Percentiles rank a stretch among this genome's conserved stretches.
Conservation (phyloP, 2,329 filamentous ascomycete species). For the Arthrinium phaeospermum region DNA sequence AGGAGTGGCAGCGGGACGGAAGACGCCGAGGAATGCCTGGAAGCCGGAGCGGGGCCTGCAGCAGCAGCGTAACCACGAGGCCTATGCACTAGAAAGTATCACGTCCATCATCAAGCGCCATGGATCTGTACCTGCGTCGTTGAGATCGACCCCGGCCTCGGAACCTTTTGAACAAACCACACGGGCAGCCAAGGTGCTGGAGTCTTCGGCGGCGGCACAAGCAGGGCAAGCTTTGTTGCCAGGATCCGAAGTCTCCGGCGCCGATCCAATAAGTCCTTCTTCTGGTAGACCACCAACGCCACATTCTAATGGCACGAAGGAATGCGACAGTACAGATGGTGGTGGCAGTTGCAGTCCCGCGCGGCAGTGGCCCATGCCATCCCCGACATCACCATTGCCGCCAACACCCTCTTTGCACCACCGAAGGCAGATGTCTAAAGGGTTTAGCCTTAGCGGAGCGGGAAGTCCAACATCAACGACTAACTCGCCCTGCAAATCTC, state of each 20-base stretch:
- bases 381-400: neutral
- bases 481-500: neutral
- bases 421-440: slow-evolving; percentile 16
- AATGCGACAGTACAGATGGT: neutral
- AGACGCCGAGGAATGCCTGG: neutral
- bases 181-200: neutral
- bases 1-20: neutral
- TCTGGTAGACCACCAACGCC: neutral
- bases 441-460: neutral
- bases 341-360: neutral
- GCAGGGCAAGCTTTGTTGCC: neutral
- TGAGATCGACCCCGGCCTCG: neutral
- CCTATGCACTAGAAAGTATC: neutral
- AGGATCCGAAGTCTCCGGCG: neutral
- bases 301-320: neutral
- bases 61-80: neutral
- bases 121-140: neutral
- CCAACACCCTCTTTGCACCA: slow-evolving; percentile 9
- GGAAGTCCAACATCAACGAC: slow-evolving; percentile 14
- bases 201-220: neutral
- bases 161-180: slow-evolving; percentile 5
- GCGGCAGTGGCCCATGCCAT: slow-evolving; percentile 7
- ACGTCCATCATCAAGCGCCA: neutral
- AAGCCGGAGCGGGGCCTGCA: neutral
- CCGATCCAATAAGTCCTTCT: neutral